Base-by-base conservation (phyloP, 2,329 filamentous ascomycete genomes). In the Plenodomus biglobosus region DNA sequence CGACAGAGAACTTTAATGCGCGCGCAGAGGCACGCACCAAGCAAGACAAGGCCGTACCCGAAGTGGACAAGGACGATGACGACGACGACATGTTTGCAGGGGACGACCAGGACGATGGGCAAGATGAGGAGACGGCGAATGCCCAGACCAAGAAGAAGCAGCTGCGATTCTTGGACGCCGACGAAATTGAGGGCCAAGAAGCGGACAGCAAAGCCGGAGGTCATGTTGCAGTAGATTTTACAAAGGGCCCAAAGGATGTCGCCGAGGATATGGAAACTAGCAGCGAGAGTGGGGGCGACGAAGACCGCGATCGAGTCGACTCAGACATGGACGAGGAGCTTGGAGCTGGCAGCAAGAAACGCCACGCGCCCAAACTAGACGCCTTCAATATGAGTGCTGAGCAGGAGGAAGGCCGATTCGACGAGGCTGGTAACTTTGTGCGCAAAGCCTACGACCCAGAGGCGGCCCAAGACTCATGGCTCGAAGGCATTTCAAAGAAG, bases 301-400 rank as follows among this genome's bases (percentile, higher is more conserved):
- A 88, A 55, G 78, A 80, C 52, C 75, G 83, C 39, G 91, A 89
- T 21, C 85, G 84, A 40, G 73, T 89, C 27, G 90, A 72, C 24
- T 68, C 73, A 52, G 88, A 84, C 16, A 68, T 96, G 15, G 94
- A 96, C 59, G 87, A 92, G 45, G 94, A 99, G 70, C 79, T 99
- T 5, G 94, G 94, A 1, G 86, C 90, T 1, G 94, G 94, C 13
- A 88, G 88, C 1, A 87, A 95, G 61, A 97, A 96, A 76, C 88
- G 85, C 62, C 90, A 96, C 71, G 94, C 94, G 1, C 94, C 94
- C 1, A 90, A 94, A 69, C 81, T 99, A 5, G 94, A 97, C 71
- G 92, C 92, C 2, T 99, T 99, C 80, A 97, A 99, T 67, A 88
- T 99, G 80, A 85, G 84, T 50, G 77, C 83, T 11, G 94, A 99